Evolutionary conservation across 306 rosid genomes (phyloP).

Genomic region (Vigna radiata): DNA sequence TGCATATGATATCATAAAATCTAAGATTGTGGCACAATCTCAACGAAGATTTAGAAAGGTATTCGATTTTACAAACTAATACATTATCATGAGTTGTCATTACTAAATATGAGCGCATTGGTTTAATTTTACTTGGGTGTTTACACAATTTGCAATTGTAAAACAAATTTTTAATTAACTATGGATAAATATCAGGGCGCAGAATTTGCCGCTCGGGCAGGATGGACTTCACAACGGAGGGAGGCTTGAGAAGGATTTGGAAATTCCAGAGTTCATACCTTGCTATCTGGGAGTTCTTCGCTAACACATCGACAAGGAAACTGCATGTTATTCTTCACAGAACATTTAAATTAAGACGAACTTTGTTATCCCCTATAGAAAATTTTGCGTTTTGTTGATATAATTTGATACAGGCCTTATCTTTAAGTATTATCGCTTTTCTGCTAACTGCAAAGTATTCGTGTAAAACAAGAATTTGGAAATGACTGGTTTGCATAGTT

Average conservation of each 20-base stretch:
- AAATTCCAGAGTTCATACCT: conserved; percentile 7
- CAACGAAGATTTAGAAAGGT: conserved; percentile 41
- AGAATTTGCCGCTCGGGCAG: conserved; percentile 37
- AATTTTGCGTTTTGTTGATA: conserved; percentile 25
- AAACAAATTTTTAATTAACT: background rate
- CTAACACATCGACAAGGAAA: conserved; percentile 18
- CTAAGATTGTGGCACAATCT: conserved; percentile 27
- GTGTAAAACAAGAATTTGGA: conserved; percentile 12
- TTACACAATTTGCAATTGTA: conserved; percentile 14
- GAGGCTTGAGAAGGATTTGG: conserved; percentile 27
- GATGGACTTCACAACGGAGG: background rate
- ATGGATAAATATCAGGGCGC: conserved; percentile 48
- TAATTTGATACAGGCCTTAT: conserved; percentile 23
- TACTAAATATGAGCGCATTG: background rate
- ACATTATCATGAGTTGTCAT: background rate
- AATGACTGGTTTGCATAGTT: background rate
- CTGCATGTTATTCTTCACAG: background rate
- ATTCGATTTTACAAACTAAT: conserved; percentile 1
- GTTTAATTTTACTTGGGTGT: background rate
- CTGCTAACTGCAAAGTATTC: conserved; percentile 5
- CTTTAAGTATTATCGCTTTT: conserved; percentile 11
- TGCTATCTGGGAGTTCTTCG: conserved; percentile 11
- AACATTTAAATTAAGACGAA: conserved; percentile 17
- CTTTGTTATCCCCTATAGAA: background rate
- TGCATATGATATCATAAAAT: conserved; percentile 75